Percentiles rank a stretch among this genome's conserved stretches.
Evolutionary conservation across 371 early-diverging fungal species (phyloP).

Genomic region (Mortierella sp.): DNA sequence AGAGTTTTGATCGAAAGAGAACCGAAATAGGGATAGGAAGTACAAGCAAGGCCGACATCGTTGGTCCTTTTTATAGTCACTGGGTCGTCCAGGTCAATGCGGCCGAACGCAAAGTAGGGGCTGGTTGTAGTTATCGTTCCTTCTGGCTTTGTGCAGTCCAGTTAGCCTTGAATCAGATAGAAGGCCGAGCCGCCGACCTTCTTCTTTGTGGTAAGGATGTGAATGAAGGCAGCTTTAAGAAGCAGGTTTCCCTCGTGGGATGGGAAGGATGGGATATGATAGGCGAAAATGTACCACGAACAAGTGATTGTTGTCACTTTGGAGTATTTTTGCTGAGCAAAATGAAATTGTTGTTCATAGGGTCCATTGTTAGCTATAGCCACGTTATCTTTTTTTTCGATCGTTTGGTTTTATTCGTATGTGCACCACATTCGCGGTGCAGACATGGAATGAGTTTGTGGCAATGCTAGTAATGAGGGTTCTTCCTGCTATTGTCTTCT

Average conservation of each 20-base stretch:
- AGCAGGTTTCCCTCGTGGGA: neutral
- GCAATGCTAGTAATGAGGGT: too few relatives aligned
- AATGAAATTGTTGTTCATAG: neutral
- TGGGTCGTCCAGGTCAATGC: neutral
- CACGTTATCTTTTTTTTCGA: neutral
- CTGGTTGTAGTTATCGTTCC: neutral
- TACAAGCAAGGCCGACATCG: neutral
- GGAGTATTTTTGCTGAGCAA: neutral
- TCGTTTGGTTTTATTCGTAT: neutral
- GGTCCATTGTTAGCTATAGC: neutral
- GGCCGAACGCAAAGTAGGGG: neutral
- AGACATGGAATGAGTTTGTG: too few relatives aligned
- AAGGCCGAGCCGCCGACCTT: neutral
- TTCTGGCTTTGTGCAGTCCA: neutral
- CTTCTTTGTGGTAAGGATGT: neutral
- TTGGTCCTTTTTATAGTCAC: neutral
- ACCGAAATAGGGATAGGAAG: neutral
- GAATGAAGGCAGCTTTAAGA: neutral
- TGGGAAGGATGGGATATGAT: neutral
- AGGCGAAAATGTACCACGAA: neutral
- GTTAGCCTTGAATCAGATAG: neutral
- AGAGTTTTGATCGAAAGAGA: neutral
- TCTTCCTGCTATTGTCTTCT: too few relatives aligned
- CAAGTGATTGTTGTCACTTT: neutral
- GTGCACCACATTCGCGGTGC: too few relatives aligned